Evolutionary conservation across 1,284 basidiomycete species (phyloP), one percentile per base, ranked within the genome.

Genomic region (Marasmius sp.): DNA sequence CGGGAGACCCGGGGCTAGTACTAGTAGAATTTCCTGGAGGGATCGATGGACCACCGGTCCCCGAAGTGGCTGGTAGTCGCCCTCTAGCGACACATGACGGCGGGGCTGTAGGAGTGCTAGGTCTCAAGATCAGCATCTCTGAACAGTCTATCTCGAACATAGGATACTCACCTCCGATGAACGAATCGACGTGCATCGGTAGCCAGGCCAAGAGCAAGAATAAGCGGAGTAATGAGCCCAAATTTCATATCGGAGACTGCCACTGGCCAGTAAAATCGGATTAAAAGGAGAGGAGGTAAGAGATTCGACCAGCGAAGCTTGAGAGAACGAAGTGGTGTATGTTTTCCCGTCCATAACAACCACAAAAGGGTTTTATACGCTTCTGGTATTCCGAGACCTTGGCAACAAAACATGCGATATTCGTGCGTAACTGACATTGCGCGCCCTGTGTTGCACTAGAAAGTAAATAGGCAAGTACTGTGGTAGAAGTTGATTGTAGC

Each of bases 181-280:
- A 73, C 61, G 57, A 70, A 73, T 27, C 71, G 69, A 45, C 75
- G 72, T 39, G 71, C 71, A 65, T 55, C 71, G 69, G 59, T 65
- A 63, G 27, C 70, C 71, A 54, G 52, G 38, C 33, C 33, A n/a
- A 54, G 16, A 18, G 34, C 20, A 18, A 54, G 52, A 47, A 47
- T 7, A 36, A 54, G 52, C 7, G 34, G 37, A 37, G 38, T 7
- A 38, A n/a, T 10, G 52, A 54, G 11, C 37, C 34, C 36, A 36
- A 37, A 34, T 20, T 38, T 54, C 52, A 54, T 54, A 14, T 12
- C 20, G 52, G 27, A 27, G 27, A 27, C 27, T 27, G 27, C n/a
- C n/a, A 5, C 27, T 5, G 27, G 27, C 27, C 27, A 27, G 27
- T 27, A 27, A 27, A 27, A 27, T 27, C 2, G 27, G 27, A 27